Evolutionary conservation across 495 filamentous ascomycete genomes (phyloP).

Genomic region (Penicillium maclennaniae): DNA sequence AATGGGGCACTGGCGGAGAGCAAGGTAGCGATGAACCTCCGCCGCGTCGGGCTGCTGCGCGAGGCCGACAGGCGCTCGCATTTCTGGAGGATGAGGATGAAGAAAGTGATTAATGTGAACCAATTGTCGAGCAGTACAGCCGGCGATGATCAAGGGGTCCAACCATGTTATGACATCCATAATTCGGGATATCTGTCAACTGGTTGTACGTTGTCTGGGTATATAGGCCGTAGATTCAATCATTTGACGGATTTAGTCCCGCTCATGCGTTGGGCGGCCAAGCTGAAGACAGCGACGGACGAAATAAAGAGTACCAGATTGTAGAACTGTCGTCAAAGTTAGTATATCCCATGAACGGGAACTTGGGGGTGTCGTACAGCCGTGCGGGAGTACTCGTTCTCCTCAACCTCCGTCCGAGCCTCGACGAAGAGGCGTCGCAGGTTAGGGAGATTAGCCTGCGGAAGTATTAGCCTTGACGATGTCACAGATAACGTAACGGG

Average conservation of each 20-base stretch:
- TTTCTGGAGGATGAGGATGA: constrained; percentile 53
- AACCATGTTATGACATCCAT: background rate
- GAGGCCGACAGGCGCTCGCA: constrained; percentile 48
- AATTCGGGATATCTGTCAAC: background rate
- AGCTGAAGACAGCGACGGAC: constrained; percentile 86
- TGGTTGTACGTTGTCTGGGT: background rate
- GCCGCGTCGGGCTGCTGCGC: constrained; percentile 38
- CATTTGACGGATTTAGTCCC: constrained; percentile 38
- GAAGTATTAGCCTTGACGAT: constrained; percentile 10
- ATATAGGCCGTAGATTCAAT: constrained; percentile 9
- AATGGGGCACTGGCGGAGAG: constrained; percentile 62
- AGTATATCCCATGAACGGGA: background rate
- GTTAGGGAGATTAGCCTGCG: constrained; percentile 84
- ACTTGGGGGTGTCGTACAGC: constrained; percentile 54
- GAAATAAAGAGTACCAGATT: constrained; percentile 95
- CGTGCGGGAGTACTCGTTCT: constrained; percentile 88
- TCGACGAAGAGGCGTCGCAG: constrained; percentile 94
- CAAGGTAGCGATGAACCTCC: constrained; percentile 37
- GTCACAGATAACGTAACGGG: background rate
- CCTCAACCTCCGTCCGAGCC: constrained; percentile 87
- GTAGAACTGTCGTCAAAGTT: constrained; percentile 68
- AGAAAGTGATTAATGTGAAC: constrained; percentile 45
- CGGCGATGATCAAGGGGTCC: background rate
- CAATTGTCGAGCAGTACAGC: constrained; percentile 1
- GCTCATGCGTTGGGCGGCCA: constrained; percentile 76